These are phyloP conservation scores for Termitomyces eurrhizus DNA, from an alignment of 768 basidiomycete species.

Conservation along the genomic window DNA sequence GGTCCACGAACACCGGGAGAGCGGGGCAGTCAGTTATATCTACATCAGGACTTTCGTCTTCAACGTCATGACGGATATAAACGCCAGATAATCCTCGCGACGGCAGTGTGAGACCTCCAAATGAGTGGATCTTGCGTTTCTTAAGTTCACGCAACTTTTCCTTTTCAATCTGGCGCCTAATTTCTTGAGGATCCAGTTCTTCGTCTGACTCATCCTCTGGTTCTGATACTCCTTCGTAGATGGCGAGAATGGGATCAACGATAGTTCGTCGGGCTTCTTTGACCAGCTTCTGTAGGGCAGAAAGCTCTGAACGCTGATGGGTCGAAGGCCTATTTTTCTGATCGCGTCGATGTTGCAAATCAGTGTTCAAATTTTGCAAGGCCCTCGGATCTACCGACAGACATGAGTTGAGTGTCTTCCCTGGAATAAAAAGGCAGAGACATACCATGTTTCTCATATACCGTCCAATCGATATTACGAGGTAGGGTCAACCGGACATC, in stretches of 20 bases:
- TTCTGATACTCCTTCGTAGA: conserved; percentile 28
- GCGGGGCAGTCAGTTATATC: conserved; percentile 35
- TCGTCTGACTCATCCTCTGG: conserved; percentile 36
- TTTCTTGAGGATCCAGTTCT: conserved; percentile 35
- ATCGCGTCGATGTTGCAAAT: conserved; percentile 29
- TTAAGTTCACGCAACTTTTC: conserved; percentile 56
- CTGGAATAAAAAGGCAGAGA: conserved; percentile 4
- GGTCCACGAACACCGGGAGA: not conserved
- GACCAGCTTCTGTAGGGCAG: conserved; percentile 18
- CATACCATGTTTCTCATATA: conserved; percentile 55
- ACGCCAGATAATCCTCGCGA: conserved; percentile 33
- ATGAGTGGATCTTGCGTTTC: conserved; percentile 39
- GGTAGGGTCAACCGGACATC: conserved; percentile 42
- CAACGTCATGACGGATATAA: conserved; percentile 51
- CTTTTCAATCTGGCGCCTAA: conserved; percentile 40
- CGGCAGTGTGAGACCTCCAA: conserved; percentile 29
- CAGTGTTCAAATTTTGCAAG: conserved; percentile 43
- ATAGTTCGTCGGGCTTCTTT: conserved; percentile 41
- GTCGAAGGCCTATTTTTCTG: conserved; percentile 17
- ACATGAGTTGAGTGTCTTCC: not conserved
- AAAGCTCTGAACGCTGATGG: conserved; percentile 14
- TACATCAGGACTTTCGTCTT: conserved; percentile 59
- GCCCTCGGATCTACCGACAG: conserved; percentile 46
- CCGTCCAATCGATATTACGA: conserved; percentile 56
- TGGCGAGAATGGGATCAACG: conserved; percentile 44